Evolutionary conservation across 2,329 filamentous ascomycete species (phyloP), one percentile per base, ranked within the genome.

Genomic region (Moelleriella libera): DNA sequence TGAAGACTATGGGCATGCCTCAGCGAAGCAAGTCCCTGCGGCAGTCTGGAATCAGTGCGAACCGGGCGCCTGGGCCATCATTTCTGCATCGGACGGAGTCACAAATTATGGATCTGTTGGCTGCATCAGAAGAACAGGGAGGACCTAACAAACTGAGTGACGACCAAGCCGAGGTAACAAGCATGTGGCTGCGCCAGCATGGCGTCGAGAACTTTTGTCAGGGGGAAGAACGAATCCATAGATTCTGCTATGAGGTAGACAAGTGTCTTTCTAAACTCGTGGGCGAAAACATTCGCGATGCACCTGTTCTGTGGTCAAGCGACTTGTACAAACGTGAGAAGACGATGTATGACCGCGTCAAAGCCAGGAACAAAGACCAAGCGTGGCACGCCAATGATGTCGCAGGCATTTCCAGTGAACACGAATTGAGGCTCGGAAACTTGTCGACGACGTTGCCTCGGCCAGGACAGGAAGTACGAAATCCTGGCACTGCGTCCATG

Each of bases 61-160:
- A 69, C 9, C 67, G 72, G 6, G 70, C 68, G 6, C 65, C 71
- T 1, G 67, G 68, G 4, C 64, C 73, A n/a, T 75, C 75, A 30
- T 83, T 90, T 50, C 74, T 94, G 6, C 80, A 88, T 54, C 85
- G 85, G 56, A 83, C 84, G 0, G 88, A 94, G 63, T 81, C 83
- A 6, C 88, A 95, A 59, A 79, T 92, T 43, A 79, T 96, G 61
- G 88, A 95, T 51, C 76, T 95, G 10, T 75, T 97, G 60, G 88
- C 89, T 31, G 88, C 88, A 5, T 72, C 78, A 0, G 81, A 84
- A 48, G 86, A 86, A 47, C 86, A 94, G 55, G 90, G 89, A 10
- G 90, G 92, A 0, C 87, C 88, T 0, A 94, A 94, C 63, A 98
- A 98, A 63, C 74, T 98, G 10, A 89, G 87, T n/a, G 90, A 97